Evolutionary conservation across 2,329 filamentous ascomycete species (phyloP), one percentile per base, ranked within the genome.

Genomic region (Didymella keratinophila): DNA sequence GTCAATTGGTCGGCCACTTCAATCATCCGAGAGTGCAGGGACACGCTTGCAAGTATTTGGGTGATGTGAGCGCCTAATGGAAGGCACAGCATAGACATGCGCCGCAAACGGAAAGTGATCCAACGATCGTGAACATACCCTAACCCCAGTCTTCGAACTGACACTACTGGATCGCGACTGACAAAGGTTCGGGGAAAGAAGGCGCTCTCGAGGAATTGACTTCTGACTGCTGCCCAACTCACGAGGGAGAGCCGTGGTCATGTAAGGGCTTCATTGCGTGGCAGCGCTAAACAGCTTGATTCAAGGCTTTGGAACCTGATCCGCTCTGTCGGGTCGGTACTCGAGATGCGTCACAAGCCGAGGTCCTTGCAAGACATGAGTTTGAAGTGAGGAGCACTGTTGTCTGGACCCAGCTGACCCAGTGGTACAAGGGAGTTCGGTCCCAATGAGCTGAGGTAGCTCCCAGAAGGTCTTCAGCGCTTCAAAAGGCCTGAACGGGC

Each of bases 371-470:
- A 54, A 28, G 21, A 50, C 45, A n/a, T 28, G 42, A 52, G 50
- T 50, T 50, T 51, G 25, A 58, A 36, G 45, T 47, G 34, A 53
- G 43, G 48, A 43, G 47, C 54, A 43, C 36, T 14, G 27, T 14
- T 28, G 36, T 37, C 28, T 23, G 32, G 49, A 37, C 30, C 18
- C n/a, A 34, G 34, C 32, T 43, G 36, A 52, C 27, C 12, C 47
- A 28, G 49, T 52, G 36, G 44, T 43, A 44, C 44, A 45, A 25
- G n/a, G 8, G 39, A 9, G 30, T n/a, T n/a, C n/a, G 16, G 11
- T 12, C 16, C 49, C 47, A 42, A 18, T 10, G 5, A 45, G 37
- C 34, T 46, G 42, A 21, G 28, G 42, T 20, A 20, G 39, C 11
- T 11, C 25, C 8, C 39, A 42, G 12, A 7, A 42, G 39, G 20